Conservation (phyloP, 176 grass and related monocot species). For the Phoenix dactylifera region DNA sequence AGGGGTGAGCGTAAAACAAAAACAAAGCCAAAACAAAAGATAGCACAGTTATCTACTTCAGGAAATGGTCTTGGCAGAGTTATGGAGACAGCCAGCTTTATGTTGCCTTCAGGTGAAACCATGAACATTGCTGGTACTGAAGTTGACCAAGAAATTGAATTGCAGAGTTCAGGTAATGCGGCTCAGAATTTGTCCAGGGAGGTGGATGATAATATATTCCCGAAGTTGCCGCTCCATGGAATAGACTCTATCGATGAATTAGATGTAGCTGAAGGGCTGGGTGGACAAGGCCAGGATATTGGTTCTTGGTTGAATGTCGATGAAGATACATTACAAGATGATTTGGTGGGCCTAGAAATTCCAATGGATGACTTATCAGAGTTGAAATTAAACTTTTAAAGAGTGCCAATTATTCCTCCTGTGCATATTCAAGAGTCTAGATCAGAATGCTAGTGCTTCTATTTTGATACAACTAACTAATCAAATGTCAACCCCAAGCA, state of each 20-base stretch:
- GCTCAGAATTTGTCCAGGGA: conserved; percentile 14
- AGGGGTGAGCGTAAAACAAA: conserved; percentile 76
- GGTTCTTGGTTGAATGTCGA: conserved; percentile 40
- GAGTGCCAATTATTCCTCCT: conserved; percentile 6
- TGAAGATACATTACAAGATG: conserved; percentile 39
- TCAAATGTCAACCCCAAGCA: conserved; percentile 23
- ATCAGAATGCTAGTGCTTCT: conserved; percentile 3
- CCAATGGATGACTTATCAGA: conserved; percentile 60
- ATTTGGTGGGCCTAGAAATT: conserved; percentile 48
- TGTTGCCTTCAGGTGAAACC: conserved; percentile 6
- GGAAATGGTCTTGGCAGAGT: conserved; percentile 52
- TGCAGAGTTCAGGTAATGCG: conserved; percentile 8
- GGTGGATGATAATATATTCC: conserved; percentile 25
- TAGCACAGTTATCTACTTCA: conserved; percentile 62
- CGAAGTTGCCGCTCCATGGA: conserved; percentile 11
- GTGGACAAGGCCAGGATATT: conserved; percentile 46
- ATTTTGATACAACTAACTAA: conserved; percentile 22
- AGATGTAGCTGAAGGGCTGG: conserved; percentile 39
- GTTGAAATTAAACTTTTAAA: conserved; percentile 45
- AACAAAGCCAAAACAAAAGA: conserved; percentile 74
- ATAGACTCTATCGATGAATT: conserved; percentile 40
- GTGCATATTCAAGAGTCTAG: conserved; percentile 29
- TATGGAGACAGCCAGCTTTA: conserved; percentile 22
- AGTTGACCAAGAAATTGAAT: conserved; percentile 21
- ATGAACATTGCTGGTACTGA: conserved; percentile 6